A percentile compares a stretch with the other conserved stretches of the same genome.
Evolutionary conservation across 2,329 filamentous ascomycete genomes (phyloP).

Genomic region (Cytospora leucostoma): DNA sequence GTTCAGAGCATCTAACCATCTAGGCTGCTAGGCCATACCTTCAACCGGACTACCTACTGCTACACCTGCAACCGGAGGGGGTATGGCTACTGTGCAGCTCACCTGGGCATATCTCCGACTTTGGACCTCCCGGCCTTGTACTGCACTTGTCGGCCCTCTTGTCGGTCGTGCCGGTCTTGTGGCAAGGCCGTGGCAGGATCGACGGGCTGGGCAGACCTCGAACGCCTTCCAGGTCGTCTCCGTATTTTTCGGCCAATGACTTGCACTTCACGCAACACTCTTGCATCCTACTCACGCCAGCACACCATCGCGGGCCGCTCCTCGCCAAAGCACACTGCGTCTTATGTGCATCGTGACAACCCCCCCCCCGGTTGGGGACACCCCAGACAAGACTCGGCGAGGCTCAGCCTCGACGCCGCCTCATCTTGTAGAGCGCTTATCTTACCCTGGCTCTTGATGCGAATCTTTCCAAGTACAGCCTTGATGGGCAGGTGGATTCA

Average conservation of each 20-base stretch:
- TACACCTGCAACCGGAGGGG: too few relatives aligned
- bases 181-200: background rate
- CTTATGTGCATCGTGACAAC: background rate
- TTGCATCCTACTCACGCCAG: background rate
- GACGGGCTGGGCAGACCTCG: background rate
- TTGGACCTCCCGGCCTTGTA: background rate
- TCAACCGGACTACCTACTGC: too few relatives aligned
- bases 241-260: background rate
- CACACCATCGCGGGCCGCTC: slow-evolving; percentile 1
- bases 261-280: background rate
- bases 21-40: too few relatives aligned
- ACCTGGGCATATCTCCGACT: background rate
- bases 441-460: background rate
- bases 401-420: background rate
- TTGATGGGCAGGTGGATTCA: background rate
- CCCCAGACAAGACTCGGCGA: background rate
- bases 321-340: background rate
- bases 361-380: background rate
- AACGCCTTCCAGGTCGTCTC: background rate
- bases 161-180: background rate
- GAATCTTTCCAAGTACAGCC: background rate
- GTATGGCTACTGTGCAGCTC: background rate
- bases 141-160: background rate
- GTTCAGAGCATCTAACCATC: too few relatives aligned
- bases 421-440: background rate